These are phyloP conservation scores for Panaeolus cyanescens DNA, from an alignment of 768 basidiomycete species.

Conservation along the genomic window DNA sequence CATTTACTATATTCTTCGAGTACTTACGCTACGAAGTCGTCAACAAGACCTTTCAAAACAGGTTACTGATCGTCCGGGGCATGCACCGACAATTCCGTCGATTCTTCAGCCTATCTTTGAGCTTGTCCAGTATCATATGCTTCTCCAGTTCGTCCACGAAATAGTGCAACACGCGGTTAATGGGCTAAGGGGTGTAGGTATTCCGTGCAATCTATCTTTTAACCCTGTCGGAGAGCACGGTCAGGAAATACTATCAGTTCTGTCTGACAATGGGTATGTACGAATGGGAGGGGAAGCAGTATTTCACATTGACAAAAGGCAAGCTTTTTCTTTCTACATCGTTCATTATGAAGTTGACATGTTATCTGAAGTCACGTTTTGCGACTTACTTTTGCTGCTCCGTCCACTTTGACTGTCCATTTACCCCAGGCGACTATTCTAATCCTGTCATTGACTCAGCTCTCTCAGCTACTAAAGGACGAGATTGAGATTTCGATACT, in stretches of 20 bases:
- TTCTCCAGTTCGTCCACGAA: constrained; percentile 60
- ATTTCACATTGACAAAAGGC: constrained; percentile 72
- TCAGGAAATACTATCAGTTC: constrained; percentile 51
- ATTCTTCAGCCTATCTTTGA: constrained; percentile 79
- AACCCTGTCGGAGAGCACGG: constrained; percentile 71
- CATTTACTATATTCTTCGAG: constrained; percentile 63
- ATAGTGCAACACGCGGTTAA: constrained; percentile 55
- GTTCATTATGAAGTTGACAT: not conserved
- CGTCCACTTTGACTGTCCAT: constrained; percentile 76
- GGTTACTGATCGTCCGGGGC: not conserved
- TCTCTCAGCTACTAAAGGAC: constrained; percentile 72
- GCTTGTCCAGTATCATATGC: constrained; percentile 76
- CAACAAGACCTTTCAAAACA: constrained; percentile 14
- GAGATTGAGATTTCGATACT: constrained; percentile 77
- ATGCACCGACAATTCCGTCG: constrained; percentile 49
- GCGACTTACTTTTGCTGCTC: constrained; percentile 75
- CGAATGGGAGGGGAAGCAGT: constrained; percentile 72
- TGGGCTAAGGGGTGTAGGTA: constrained; percentile 54
- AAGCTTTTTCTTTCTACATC: constrained; percentile 7
- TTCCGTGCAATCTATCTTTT: constrained; percentile 58
- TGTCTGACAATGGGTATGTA: constrained; percentile 40
- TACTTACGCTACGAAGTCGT: constrained; percentile 62
- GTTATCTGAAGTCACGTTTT: constrained; percentile 27
- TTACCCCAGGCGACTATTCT: constrained; percentile 76
- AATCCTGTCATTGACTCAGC: constrained; percentile 75